Conservation (phyloP, 345 rosid genomes). For the Pistacia integerrima region DNA sequence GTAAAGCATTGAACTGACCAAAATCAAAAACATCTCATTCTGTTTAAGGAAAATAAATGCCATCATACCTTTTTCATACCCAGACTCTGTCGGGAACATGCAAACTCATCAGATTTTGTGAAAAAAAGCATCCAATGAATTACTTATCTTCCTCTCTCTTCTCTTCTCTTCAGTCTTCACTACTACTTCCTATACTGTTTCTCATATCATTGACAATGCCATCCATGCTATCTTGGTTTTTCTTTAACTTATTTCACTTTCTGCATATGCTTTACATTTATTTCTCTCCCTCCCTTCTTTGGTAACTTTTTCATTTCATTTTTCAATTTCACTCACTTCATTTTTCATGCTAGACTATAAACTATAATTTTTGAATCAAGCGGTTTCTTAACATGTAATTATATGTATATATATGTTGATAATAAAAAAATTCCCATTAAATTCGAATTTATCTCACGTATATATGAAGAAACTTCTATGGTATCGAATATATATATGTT, state of each 20-base stretch:
- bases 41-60: constrained; percentile 47
- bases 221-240: background rate
- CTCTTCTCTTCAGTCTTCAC: constrained; percentile 8
- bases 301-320: constrained; percentile 21
- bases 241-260: background rate
- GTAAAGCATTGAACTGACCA: constrained; percentile 53
- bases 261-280: background rate
- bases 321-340: background rate
- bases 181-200: background rate
- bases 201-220: background rate
- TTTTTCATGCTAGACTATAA: no score
- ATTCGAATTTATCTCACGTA: no score
- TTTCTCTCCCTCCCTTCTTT: background rate
- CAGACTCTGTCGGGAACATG: constrained; percentile 87
- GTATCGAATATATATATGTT: no score
- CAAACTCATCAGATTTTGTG: constrained; percentile 68
- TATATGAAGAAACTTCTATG: no score
- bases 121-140: constrained; percentile 37
- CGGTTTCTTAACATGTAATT: no score
- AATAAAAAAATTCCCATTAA: no score
- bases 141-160: no score
- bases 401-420: no score
- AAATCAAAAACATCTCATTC: constrained; percentile 43
- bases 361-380: no score
- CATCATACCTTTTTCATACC: constrained; percentile 69